Evolutionary conservation across 345 rosid species (phyloP).

Genomic region (Tarenaya hassleriana): DNA sequence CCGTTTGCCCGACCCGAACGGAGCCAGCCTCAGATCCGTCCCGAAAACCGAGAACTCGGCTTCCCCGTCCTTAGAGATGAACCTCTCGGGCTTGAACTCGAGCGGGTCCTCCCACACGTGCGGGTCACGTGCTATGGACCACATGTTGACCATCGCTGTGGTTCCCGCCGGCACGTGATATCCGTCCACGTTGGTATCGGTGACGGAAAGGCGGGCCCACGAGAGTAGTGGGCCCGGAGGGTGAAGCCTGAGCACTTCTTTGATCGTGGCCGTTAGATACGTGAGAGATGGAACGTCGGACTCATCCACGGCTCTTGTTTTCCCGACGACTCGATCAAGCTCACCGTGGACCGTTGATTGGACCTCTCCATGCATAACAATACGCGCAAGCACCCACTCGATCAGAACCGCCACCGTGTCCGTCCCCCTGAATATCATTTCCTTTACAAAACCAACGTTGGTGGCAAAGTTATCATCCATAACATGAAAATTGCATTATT

Average conservation of each 20-base stretch:
- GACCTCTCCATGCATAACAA: constrained; percentile 56
- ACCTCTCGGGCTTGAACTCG: constrained; percentile 61
- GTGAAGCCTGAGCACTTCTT: constrained; percentile 75
- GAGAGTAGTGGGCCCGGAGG: constrained; percentile 95
- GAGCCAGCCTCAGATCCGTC: constrained; percentile 79
- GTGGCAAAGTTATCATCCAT: neutral
- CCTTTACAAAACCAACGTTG: constrained; percentile 34
- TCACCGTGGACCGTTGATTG: constrained; percentile 66
- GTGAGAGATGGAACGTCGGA: constrained; percentile 37
- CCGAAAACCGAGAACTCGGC: constrained; percentile 64
- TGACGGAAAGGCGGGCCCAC: constrained; percentile 77
- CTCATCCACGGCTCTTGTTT: constrained; percentile 49
- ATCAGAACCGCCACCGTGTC: constrained; percentile 81
- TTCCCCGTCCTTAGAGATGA: constrained; percentile 36
- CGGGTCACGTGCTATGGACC: constrained; percentile 85
- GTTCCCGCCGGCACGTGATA: constrained; percentile 79
- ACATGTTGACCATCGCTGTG: constrained; percentile 94
- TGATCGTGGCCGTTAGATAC: constrained; percentile 65
- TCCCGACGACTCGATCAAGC: constrained; percentile 58
- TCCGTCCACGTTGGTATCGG: constrained; percentile 64
- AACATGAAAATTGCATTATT: neutral
- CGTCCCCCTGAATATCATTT: constrained; percentile 89
- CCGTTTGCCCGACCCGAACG: constrained; percentile 89
- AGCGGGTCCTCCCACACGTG: constrained; percentile 59
- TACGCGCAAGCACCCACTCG: constrained; percentile 86